A percentile compares a stretch with the other conserved stretches of the same genome.
phyloP scores from a whole-genome alignment of 2,329 filamentous ascomycete species.

The Lasiodiplodia hormozganensis region DNA sequence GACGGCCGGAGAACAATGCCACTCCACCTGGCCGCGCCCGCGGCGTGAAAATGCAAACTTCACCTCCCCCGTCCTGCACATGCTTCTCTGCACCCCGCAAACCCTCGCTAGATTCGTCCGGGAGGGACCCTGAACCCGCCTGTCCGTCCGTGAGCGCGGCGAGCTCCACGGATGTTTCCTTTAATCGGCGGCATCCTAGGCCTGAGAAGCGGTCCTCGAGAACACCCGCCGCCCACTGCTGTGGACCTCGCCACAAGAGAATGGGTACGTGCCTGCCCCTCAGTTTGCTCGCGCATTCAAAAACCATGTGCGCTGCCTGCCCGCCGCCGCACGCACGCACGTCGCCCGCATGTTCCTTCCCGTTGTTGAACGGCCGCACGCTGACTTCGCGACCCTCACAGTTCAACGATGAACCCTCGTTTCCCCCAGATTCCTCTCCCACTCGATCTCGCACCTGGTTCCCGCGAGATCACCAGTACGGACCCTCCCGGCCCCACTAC shows the following conservation, averaged over 20 bases:
- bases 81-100: background rate
- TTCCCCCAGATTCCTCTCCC: background rate
- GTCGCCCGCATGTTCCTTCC: background rate
- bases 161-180: slow-evolving; percentile 6
- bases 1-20: slow-evolving; percentile 15
- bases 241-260: background rate
- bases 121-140: slow-evolving; percentile 1
- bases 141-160: slow-evolving; percentile 7
- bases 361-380: background rate
- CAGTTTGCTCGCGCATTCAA: background rate
- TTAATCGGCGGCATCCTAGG: background rate
- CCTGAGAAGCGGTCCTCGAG: background rate
- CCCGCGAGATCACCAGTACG: slow-evolving; percentile 4
- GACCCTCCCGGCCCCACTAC: background rate
- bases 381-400: slow-evolving; percentile 1
- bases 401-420: slow-evolving; percentile 17
- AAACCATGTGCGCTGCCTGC: background rate
- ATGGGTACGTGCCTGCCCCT: background rate
- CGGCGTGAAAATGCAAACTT: slow-evolving; percentile 14
- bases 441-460: slow-evolving; percentile 3
- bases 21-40: slow-evolving; percentile 13
- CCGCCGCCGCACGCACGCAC: background rate
- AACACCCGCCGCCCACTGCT: background rate
- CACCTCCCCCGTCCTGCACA: background rate
- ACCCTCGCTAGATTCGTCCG: background rate